Evolutionary conservation across 352 stramenopile genomes (phyloP), one percentile per base, ranked within the genome.

Genomic region (Globisporangium emineosum): DNA sequence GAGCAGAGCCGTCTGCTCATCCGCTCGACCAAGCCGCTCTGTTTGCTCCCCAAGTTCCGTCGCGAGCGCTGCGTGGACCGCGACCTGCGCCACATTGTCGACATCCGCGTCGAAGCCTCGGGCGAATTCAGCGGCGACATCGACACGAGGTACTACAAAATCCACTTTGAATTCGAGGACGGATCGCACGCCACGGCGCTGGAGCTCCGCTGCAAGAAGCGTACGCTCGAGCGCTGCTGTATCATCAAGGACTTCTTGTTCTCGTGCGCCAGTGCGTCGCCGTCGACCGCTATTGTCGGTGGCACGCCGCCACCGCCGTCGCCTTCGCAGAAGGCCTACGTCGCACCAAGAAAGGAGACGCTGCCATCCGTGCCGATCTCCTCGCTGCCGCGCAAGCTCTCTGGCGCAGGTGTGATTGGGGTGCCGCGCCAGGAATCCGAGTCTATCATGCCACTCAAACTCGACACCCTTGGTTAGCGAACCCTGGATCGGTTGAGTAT

Each of bases 111-210:
- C 32, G 81, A 91, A 52, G 71, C 78, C 42, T 72, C 70, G 13
- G 81, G 81, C 17, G 81, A 91, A 62, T 79, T 88, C 63, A 89
- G 75, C 27, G 78, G 79, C 12, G 81, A 91, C 19, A 70, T 89
- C 27, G 79, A 89, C 71, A 91, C 81, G 52, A 76, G 81, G 8
- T 76, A 64, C 54, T 91, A 89, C 67, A 86, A 89, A 57, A 71
- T 91, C 19, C 75, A 88, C 60, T 89, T 91, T 60, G 81, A 91
- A 47, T 91, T 91, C 63, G 70, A 85, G 57, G 78, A 91, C 51
- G 79, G 77, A 19, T 68, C 67, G 5, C 73, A 88, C 57, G 71
- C 79, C 3, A 76, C 74, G 45, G 77, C 73, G 10, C 69, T 91
- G 32, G 81, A 91, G 50, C 70, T 68, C 17, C 78, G 81, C 19